Conservation (phyloP, 2,329 filamentous ascomycete species). For the Diplodia seriata region DNA sequence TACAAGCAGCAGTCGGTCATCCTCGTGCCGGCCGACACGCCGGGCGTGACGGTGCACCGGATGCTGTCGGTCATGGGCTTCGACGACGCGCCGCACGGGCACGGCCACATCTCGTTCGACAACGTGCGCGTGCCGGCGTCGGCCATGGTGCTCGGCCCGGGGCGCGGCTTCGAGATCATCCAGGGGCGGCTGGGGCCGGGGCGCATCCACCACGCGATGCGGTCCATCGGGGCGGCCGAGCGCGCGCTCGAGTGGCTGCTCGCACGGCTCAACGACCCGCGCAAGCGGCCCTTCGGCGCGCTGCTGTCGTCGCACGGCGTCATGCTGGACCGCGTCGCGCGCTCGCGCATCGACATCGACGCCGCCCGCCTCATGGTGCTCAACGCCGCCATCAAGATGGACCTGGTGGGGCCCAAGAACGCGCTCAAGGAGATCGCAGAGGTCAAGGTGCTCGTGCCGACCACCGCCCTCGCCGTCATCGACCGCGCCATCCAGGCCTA, state of each 20-base stretch:
- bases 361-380: slow-evolving; percentile 87
- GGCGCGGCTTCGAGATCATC: slow-evolving; percentile 96
- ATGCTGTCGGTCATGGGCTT: slow-evolving; percentile 96
- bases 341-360: slow-evolving; percentile 92
- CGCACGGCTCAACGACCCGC: slow-evolving; percentile 88
- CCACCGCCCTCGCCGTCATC: slow-evolving; percentile 82
- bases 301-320: slow-evolving; percentile 87
- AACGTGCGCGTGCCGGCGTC: slow-evolving; percentile 85
- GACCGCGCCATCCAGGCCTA: slow-evolving; percentile 94
- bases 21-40: slow-evolving; percentile 79
- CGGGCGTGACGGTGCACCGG: slow-evolving; percentile 89
- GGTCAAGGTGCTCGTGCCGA: slow-evolving; percentile 90
- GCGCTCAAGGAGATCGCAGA: slow-evolving; percentile 93
- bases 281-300: slow-evolving; percentile 91
- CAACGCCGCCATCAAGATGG: slow-evolving; percentile 95
- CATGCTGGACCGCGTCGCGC: slow-evolving; percentile 93
- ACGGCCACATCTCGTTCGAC: slow-evolving; percentile 88
- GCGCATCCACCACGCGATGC: slow-evolving; percentile 98
- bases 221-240: slow-evolving; percentile 89
- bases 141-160: slow-evolving; percentile 90
- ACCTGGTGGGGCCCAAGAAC: slow-evolving; percentile 84
- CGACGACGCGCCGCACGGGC: slow-evolving; percentile 97
- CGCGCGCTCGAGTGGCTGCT: slow-evolving; percentile 94
- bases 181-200: slow-evolving; percentile 95
- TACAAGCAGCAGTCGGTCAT: slow-evolving; percentile 95